phyloP scores from a whole-genome alignment of 495 filamentous ascomycete species.

The Durotheca rogersii region DNA sequence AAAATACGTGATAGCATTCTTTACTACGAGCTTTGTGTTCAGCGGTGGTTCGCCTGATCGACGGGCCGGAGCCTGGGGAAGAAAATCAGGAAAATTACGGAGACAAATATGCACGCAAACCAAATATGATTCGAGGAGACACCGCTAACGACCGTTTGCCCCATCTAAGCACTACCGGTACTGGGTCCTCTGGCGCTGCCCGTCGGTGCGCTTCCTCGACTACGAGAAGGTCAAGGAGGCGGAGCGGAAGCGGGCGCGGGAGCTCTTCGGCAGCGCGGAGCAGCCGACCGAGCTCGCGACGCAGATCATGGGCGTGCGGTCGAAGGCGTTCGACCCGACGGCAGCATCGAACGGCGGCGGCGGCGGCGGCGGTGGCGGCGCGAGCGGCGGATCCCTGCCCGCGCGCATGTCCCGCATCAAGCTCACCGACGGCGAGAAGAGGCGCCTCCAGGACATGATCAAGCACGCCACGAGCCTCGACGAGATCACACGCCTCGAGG shows the following conservation, averaged over 20 bases:
- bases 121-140: too few relatives aligned
- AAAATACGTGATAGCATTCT: too few relatives aligned
- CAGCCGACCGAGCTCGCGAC: conserved; percentile 79
- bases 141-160: conserved; percentile 4
- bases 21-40: too few relatives aligned
- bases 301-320: conserved; percentile 89
- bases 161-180: conserved; percentile 70
- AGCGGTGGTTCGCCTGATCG: too few relatives aligned
- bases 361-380: conserved; percentile 41
- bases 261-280: conserved; percentile 77
- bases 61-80: too few relatives aligned
- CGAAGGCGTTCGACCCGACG: conserved; percentile 72
- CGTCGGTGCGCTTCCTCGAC: conserved; percentile 86
- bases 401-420: conserved; percentile 66
- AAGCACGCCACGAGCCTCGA: conserved; percentile 80
- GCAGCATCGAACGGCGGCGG: conserved; percentile 41
- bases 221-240: conserved; percentile 85
- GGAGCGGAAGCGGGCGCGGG: conserved; percentile 71
- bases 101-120: too few relatives aligned
- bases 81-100: not conserved
- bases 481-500: conserved; percentile 80
- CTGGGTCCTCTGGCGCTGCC: conserved; percentile 87
- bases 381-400: conserved; percentile 38
- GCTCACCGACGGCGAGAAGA: conserved; percentile 46
- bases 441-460: conserved; percentile 60